Conservation (phyloP, 768 basidiomycete species). For the Hericium erinaceus region DNA sequence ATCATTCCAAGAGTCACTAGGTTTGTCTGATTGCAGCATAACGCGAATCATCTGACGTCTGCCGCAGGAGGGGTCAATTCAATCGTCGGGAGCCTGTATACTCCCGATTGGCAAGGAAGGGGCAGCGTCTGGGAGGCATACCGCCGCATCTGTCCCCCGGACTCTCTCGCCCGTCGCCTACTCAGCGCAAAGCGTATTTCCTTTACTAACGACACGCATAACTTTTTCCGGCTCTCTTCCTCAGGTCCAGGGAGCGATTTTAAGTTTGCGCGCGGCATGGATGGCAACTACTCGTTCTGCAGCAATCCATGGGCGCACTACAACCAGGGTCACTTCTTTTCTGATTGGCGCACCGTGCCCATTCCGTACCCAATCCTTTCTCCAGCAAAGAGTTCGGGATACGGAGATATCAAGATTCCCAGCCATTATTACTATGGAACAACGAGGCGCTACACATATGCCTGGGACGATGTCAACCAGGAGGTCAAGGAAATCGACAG, state of each 20-base stretch:
- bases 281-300: conserved; percentile 74
- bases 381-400: conserved; percentile 80
- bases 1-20: conserved; percentile 33
- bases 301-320: conserved; percentile 72
- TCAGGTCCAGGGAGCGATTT: conserved; percentile 45
- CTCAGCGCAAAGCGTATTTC: conserved; percentile 65
- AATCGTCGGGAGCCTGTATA: conserved; percentile 41
- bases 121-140: conserved; percentile 93
- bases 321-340: conserved; percentile 93
- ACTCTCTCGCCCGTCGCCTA: conserved; percentile 71
- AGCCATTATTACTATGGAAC: conserved; percentile 94
- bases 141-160: conserved; percentile 82
- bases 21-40: conserved; percentile 15
- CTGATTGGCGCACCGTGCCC: conserved; percentile 87
- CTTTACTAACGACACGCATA: conserved; percentile 23
- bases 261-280: conserved; percentile 49
- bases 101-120: conserved; percentile 75
- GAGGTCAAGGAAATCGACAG: conserved; percentile 69
- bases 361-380: conserved; percentile 91
- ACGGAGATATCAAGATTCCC: conserved; percentile 85
- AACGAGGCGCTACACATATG: conserved; percentile 78
- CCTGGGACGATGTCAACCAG: conserved; percentile 73
- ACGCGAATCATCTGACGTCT: background rate
- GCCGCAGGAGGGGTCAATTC: conserved; percentile 28
- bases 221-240: conserved; percentile 19